Conservation (phyloP, 257 asterid species). For the Sherardia arvensis region DNA sequence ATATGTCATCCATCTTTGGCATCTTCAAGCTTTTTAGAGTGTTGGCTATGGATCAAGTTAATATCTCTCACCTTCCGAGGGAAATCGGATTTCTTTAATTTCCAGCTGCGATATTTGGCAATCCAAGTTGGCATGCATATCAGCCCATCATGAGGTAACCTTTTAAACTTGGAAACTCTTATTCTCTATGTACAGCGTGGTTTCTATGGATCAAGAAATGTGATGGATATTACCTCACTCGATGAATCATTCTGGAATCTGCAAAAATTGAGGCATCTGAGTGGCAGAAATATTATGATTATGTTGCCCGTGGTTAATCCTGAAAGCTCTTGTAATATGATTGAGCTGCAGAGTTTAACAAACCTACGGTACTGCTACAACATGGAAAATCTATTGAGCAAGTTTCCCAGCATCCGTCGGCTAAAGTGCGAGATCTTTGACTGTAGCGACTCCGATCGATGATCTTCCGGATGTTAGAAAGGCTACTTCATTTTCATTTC, state of each 20-base stretch:
- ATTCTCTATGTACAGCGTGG: too few species aligned
- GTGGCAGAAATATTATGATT: not conserved
- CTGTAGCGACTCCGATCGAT: too few species aligned
- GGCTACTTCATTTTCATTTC: too few species aligned
- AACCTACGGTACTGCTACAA: not conserved
- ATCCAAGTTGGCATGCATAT: too few species aligned
- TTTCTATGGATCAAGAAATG: too few species aligned
- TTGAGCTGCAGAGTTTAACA: not conserved
- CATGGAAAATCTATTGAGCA: not conserved
- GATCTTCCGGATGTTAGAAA: too few species aligned
- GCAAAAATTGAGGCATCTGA: not conserved
- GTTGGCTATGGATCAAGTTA: not conserved
- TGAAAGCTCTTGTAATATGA: not conserved
- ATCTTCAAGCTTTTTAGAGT: not conserved
- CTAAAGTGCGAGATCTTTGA: too few species aligned
- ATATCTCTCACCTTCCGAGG: too few species aligned
- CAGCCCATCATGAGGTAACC: not conserved
- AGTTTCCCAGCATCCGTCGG: not conserved
- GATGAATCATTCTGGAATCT: not conserved
- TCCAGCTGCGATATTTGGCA: not conserved
- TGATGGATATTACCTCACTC: not conserved
- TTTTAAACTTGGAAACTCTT: not conserved
- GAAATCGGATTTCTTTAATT: rapidly evolving
- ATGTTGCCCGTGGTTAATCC: not conserved
- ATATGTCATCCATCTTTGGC: not conserved